Conservation (phyloP, 805 yeast species). For the Metschnikowia cubensis region DNA sequence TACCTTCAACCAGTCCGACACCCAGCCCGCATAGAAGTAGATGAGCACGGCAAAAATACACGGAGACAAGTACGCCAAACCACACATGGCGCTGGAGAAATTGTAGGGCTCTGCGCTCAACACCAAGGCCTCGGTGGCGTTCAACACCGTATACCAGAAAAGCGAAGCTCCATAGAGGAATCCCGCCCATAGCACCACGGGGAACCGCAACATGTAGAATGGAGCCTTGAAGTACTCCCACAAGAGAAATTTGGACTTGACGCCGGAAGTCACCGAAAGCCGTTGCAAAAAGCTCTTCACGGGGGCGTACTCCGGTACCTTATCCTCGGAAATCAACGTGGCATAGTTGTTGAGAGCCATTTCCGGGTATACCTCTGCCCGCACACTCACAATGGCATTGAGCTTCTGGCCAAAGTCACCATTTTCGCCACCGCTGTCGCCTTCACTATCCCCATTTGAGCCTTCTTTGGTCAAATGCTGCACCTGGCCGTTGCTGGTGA, state of each 20-base stretch:
- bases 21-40: conserved; percentile 17
- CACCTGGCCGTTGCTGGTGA: conserved; percentile 9
- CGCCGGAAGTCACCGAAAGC: conserved; percentile 13
- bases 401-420: background rate
- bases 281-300: conserved; percentile 12
- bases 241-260: conserved; percentile 11
- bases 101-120: conserved; percentile 45
- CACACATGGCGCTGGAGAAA: conserved; percentile 33
- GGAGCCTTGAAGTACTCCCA: conserved; percentile 20
- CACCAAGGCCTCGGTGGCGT: conserved; percentile 22
- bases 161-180: conserved; percentile 21
- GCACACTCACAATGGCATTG: background rate
- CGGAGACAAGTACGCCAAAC: conserved; percentile 17
- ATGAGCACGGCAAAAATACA: conserved; percentile 13
- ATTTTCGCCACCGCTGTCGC: no score
- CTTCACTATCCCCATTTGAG: no score
- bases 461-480: no score
- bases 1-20: conserved; percentile 14
- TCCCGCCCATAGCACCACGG: conserved; percentile 20
- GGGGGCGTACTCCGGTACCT: conserved; percentile 5
- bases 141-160: conserved; percentile 22
- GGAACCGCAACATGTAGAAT: conserved; percentile 18
- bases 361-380: background rate
- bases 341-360: conserved; percentile 7
- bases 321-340: conserved; percentile 7